Evolutionary conservation across 2,329 filamentous ascomycete genomes (phyloP).

Genomic region (Colletotrichum spaethianum): DNA sequence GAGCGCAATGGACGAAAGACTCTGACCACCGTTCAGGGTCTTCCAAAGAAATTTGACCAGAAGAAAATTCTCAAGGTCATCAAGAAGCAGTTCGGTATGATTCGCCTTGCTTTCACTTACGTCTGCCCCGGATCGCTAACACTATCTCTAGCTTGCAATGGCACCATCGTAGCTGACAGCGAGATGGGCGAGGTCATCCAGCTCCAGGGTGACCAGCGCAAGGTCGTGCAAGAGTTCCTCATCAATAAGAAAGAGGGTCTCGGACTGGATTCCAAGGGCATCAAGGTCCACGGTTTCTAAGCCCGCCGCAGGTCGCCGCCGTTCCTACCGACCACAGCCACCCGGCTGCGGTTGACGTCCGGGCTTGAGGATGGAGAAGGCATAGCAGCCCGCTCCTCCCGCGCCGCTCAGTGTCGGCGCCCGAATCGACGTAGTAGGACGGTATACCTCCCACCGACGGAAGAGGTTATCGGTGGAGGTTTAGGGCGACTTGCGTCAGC

Average conservation of each 20-base stretch:
- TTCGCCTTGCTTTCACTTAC: neutral
- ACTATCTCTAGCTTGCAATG: slow-evolving; percentile 88
- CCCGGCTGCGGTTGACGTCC: slow-evolving; percentile 33
- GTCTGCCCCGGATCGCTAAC: slow-evolving; percentile 28
- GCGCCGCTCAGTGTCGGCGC: slow-evolving; percentile 38
- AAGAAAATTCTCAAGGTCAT: slow-evolving; percentile 99
- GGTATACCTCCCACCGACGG: slow-evolving; percentile 36
- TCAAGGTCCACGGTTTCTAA: slow-evolving; percentile 81
- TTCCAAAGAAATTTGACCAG: slow-evolving; percentile 98
- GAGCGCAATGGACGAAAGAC: slow-evolving; percentile 99
- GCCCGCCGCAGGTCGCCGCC: slow-evolving; percentile 56
- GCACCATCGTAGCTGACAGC: slow-evolving; percentile 95
- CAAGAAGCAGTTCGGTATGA: slow-evolving; percentile 97
- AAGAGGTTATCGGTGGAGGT: slow-evolving; percentile 37
- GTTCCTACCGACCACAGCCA: slow-evolving; percentile 45
- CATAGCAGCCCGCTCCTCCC: slow-evolving; percentile 21
- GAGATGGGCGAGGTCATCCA: slow-evolving; percentile 99
- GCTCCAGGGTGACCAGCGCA: slow-evolving; percentile 99
- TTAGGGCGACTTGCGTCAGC: slow-evolving; percentile 41
- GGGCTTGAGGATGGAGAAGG: slow-evolving; percentile 29
- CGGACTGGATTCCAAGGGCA: slow-evolving; percentile 94
- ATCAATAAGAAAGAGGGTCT: slow-evolving; percentile 95
- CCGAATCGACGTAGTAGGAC: slow-evolving; percentile 40
- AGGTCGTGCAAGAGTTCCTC: slow-evolving; percentile 98
- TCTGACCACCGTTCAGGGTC: slow-evolving; percentile 98